Evolutionary conservation across 2,329 filamentous ascomycete species (phyloP).

Genomic region (Reticulascus tulasneorum): DNA sequence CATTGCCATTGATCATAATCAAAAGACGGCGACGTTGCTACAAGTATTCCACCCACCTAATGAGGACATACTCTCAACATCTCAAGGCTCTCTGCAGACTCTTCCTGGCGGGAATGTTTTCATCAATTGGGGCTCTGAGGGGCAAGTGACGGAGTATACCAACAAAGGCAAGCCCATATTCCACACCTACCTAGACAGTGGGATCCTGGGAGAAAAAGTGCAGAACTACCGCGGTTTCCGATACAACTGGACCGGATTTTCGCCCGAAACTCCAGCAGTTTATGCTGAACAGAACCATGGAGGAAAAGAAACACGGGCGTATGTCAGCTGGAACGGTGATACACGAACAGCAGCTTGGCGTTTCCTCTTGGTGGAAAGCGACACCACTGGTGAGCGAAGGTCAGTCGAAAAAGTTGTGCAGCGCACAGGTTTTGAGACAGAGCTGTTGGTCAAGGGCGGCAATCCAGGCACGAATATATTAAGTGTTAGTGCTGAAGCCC

Average conservation of each 20-base stretch:
- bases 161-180: slow-evolving; percentile 17
- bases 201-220: slow-evolving; percentile 15
- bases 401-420: slow-evolving; percentile 30
- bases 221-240: slow-evolving; percentile 22
- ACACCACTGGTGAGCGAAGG: slow-evolving; percentile 28
- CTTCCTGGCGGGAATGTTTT: slow-evolving; percentile 40
- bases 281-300: slow-evolving; percentile 18
- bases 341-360: slow-evolving; percentile 43
- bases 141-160: slow-evolving; percentile 43
- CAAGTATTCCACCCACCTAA: slow-evolving; percentile 8
- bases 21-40: slow-evolving; percentile 7
- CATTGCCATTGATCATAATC: slow-evolving; percentile 12
- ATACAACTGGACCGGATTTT: slow-evolving; percentile 14
- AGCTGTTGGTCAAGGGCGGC: too few species aligned
- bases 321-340: slow-evolving; percentile 53
- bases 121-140: slow-evolving; percentile 45
- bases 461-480: too few species aligned
- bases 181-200: slow-evolving; percentile 14
- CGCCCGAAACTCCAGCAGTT: slow-evolving; percentile 17
- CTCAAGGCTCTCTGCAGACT: slow-evolving; percentile 21
- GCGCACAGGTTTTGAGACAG: slow-evolving; percentile 41
- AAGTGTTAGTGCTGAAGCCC: too few species aligned
- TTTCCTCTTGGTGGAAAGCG: slow-evolving; percentile 45
- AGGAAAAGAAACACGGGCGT: slow-evolving; percentile 26
- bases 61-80: slow-evolving; percentile 11